A percentile compares a stretch with the other conserved stretches of the same genome.
Evolutionary conservation across 2,329 filamentous ascomycete genomes (phyloP).

Genomic region (Hymenoscyphus albidus): DNA sequence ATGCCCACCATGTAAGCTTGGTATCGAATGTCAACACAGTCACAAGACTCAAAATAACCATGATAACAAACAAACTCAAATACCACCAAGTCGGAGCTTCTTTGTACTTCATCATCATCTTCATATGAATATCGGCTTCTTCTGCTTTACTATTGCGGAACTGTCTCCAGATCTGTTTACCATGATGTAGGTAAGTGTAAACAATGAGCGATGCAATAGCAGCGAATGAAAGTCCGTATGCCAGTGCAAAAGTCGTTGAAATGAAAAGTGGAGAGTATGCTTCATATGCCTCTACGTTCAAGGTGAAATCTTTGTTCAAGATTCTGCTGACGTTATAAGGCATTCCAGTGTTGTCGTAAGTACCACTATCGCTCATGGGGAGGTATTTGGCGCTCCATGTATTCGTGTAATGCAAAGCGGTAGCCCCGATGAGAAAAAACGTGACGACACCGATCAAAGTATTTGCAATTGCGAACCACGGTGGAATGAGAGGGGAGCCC

Average conservation of each 20-base stretch:
- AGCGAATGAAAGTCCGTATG: constrained; percentile 70
- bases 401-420: constrained; percentile 62
- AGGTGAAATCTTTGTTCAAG: constrained; percentile 56
- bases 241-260: constrained; percentile 67
- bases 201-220: constrained; percentile 65
- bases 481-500: constrained; percentile 43
- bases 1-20: constrained; percentile 58
- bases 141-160: constrained; percentile 8
- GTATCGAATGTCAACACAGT: constrained; percentile 60
- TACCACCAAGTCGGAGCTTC: constrained; percentile 17
- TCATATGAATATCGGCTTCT: constrained; percentile 15
- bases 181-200: constrained; percentile 64
- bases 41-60: constrained; percentile 14
- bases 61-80: constrained; percentile 15
- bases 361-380: constrained; percentile 65
- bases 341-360: constrained; percentile 66
- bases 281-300: constrained; percentile 62
- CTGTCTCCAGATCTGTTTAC: constrained; percentile 57
- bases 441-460: constrained; percentile 63
- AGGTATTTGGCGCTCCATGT: constrained; percentile 62
- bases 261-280: constrained; percentile 70
- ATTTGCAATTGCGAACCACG: constrained; percentile 72
- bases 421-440: constrained; percentile 58
- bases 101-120: constrained; percentile 14
- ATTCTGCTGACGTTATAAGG: constrained; percentile 63